Conservation (phyloP, 768 basidiomycete species). For the Serpula lacrymans region DNA sequence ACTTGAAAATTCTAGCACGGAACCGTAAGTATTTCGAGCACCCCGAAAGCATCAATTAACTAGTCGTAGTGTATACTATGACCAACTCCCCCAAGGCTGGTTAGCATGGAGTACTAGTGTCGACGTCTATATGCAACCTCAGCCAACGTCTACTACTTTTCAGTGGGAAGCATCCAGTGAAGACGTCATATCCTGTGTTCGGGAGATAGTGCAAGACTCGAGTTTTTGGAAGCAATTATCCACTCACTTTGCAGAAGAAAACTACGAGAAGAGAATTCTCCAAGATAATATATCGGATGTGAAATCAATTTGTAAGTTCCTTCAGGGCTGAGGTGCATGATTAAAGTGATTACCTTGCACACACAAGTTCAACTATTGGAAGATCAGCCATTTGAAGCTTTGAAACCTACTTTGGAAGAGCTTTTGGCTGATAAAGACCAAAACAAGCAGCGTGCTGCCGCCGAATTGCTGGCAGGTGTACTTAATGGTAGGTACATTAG, state of each 20-base stretch:
- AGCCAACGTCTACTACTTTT: constrained; percentile 47
- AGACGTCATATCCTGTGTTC: constrained; percentile 48
- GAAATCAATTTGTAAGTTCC: constrained; percentile 67
- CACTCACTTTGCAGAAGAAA: constrained; percentile 75
- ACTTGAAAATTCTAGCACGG: constrained; percentile 36
- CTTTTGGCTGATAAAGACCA: constrained; percentile 70
- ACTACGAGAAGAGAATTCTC: constrained; percentile 57
- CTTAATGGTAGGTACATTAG: constrained; percentile 44
- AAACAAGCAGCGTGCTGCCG: constrained; percentile 85
- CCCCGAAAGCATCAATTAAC: background rate
- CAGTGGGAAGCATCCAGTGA: constrained; percentile 56
- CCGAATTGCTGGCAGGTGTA: constrained; percentile 78
- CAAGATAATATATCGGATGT: constrained; percentile 71
- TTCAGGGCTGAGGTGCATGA: no score
- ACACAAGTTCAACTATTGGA: constrained; percentile 71
- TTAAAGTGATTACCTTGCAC: background rate
- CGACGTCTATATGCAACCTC: constrained; percentile 45
- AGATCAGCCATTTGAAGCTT: constrained; percentile 60
- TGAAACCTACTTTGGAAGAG: constrained; percentile 59
- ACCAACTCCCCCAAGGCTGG: constrained; percentile 65
- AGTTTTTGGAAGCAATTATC: constrained; percentile 70
- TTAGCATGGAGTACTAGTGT: constrained; percentile 54
- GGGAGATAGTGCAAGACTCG: constrained; percentile 41
- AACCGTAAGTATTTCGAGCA: background rate
- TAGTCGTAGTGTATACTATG: constrained; percentile 44